Percentiles rank a stretch among this genome's conserved stretches.
Conservation (phyloP, 257 asterid species). For the Capsicum chinense region DNA sequence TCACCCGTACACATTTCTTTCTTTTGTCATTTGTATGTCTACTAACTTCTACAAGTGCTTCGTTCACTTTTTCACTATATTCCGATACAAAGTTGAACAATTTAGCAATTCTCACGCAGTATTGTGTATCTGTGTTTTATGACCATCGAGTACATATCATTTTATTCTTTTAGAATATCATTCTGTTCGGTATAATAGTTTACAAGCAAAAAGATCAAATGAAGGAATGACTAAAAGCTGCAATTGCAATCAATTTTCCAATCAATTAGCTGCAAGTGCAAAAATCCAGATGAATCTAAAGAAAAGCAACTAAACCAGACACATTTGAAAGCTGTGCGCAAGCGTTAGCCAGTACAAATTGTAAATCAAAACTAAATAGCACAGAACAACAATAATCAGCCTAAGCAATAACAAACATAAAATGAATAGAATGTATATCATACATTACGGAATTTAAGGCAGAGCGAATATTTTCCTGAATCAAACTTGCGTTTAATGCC, state of each 20-base stretch:
- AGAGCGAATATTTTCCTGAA: neutral
- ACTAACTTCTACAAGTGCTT: neutral
- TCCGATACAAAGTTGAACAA: conserved; percentile 14
- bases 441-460: neutral
- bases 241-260: no score
- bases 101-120: neutral
- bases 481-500: conserved; percentile 57
- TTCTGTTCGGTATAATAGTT: neutral
- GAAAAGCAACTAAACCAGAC: neutral
- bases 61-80: neutral
- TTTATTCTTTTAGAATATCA: neutral
- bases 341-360: neutral
- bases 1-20: neutral
- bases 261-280: conserved; percentile 15
- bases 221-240: no score
- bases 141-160: neutral
- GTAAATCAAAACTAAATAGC: no score
- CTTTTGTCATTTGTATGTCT: neutral
- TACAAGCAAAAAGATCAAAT: neutral
- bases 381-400: neutral
- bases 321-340: neutral
- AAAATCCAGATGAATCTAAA: neutral
- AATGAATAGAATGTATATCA: neutral
- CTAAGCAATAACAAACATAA: neutral
- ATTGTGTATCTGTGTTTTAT: neutral